Conservation (phyloP, 192 early-diverging fungal species). For the Physocladia obscura region DNA sequence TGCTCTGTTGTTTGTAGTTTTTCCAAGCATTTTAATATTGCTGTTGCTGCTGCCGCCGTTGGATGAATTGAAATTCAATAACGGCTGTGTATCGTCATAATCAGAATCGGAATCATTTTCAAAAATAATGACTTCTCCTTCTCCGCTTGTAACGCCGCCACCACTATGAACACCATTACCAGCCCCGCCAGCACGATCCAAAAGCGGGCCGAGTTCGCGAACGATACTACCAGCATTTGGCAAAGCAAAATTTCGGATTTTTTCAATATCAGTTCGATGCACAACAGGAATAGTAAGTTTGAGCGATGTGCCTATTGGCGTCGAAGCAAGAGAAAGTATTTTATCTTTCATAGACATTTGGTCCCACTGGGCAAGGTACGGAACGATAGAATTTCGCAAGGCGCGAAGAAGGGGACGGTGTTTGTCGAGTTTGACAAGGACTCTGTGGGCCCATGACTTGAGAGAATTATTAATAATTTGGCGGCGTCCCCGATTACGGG, state of each 20-base stretch:
- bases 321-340: conserved; percentile 49
- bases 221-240: conserved; percentile 28
- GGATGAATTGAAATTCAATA: too few relatives aligned
- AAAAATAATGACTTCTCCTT: too few relatives aligned
- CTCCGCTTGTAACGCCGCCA: too few relatives aligned
- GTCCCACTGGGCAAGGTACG: conserved; percentile 54
- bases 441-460: neutral
- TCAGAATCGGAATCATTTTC: conserved; percentile 25
- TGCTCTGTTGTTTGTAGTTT: neutral
- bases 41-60: too few relatives aligned
- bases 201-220: conserved; percentile 16
- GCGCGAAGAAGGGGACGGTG: conserved; percentile 9
- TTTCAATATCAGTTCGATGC: conserved; percentile 31
- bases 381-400: conserved; percentile 48
- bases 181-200: conserved; percentile 29
- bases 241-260: conserved; percentile 12
- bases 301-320: conserved; percentile 55
- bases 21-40: too few relatives aligned
- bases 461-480: neutral
- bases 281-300: conserved; percentile 67
- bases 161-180: too few relatives aligned
- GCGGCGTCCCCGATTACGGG: neutral
- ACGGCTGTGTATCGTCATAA: neutral
- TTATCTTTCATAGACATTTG: conserved; percentile 48
- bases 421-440: conserved; percentile 17